These are phyloP conservation scores for Globisporangium yorkense DNA, from an alignment of 352 stramenopile genomes.

Conservation along the genomic window DNA sequence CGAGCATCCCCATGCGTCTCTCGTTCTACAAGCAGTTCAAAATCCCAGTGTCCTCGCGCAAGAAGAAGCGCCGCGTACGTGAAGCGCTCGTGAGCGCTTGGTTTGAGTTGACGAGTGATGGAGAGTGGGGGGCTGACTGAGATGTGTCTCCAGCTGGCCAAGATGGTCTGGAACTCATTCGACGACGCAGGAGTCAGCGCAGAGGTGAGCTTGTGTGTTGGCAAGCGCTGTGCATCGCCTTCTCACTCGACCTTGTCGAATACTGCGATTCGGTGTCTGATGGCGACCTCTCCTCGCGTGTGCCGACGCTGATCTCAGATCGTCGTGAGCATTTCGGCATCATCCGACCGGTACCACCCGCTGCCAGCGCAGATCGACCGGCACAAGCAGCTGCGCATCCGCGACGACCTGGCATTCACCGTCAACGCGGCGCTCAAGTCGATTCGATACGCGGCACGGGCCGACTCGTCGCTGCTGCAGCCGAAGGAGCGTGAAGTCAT, in stretches of 20 bases:
- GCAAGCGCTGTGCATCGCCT: neutral
- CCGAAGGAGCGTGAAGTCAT: slow-evolving; percentile 28
- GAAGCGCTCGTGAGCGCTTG: slow-evolving; percentile 25
- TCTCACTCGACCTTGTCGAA: neutral
- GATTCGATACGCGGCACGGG: slow-evolving; percentile 37
- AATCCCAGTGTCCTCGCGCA: slow-evolving; percentile 45
- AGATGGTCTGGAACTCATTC: slow-evolving; percentile 61
- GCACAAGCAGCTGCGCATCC: slow-evolving; percentile 69
- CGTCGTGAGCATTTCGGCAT: slow-evolving; percentile 48
- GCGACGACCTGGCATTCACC: slow-evolving; percentile 68
- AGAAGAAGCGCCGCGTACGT: slow-evolving; percentile 64
- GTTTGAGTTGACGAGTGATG: neutral
- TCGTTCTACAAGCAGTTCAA: slow-evolving; percentile 67
- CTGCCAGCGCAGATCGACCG: slow-evolving; percentile 58
- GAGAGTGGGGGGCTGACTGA: neutral
- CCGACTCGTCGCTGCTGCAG: slow-evolving; percentile 18
- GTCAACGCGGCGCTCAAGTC: slow-evolving; percentile 77
- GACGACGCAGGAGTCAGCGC: slow-evolving; percentile 48
- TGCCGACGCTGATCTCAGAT: slow-evolving; percentile 17
- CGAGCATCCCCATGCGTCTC: slow-evolving; percentile 23
- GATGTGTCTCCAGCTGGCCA: slow-evolving; percentile 27
- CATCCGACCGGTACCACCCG: slow-evolving; percentile 42
- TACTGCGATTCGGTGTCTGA: no score
- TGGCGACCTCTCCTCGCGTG: no score
- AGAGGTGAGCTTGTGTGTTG: slow-evolving; percentile 28